Base-by-base conservation (phyloP, 2,329 filamentous ascomycete genomes). In the Fusarium torreyae region DNA sequence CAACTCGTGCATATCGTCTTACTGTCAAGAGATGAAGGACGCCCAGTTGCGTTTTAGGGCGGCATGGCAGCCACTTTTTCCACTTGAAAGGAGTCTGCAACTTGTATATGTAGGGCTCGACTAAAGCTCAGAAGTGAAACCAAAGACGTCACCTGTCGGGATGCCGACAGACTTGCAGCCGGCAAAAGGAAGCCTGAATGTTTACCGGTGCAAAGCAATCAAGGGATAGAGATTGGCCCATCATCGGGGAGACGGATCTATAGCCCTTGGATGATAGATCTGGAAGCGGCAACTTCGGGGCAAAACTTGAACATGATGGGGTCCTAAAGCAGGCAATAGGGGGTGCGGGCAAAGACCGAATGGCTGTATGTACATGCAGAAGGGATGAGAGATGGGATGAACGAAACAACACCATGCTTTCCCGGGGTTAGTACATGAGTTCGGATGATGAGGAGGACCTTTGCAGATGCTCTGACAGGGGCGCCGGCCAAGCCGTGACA, bases 371-470 rank as follows among this genome's bases (percentile, higher is more conserved):
- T 44, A 40, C 33, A 61, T 49, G 17, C 13, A 57, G 58, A 64
- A 60, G 59, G 54, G 46, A 72, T 61, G 63, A 43, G 55, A 69
- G 57, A 63, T 40, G 62, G 57, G 64, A 73, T 58, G 68, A 61
- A 60, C 52, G 51, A 67, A 63, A 58, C 62, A 62, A 42, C 28
- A 58, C 68, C 65, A 63, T 74, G 64, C 48, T 66, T 38, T 59
- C 56, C 60, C 36, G 43, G 62, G 57, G 45, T 57, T 60, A 63
- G 43, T 34, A 31, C 28, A 31, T 13, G 51, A 68, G 64, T 63
- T 69, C 61, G 51, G 61, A 73, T 60, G 69, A 73, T 65, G 45
- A 71, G 28, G 62, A 73, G 61, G 59, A 74, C 43, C 49, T 63
- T 64, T 67, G 63, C 52, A 57, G 46, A 55, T 46, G 24, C 51